Percentiles rank a stretch among this genome's conserved stretches.
Evolutionary conservation across 805 yeast genomes (phyloP).

Genomic region (Suhomyces kilbournensis): DNA sequence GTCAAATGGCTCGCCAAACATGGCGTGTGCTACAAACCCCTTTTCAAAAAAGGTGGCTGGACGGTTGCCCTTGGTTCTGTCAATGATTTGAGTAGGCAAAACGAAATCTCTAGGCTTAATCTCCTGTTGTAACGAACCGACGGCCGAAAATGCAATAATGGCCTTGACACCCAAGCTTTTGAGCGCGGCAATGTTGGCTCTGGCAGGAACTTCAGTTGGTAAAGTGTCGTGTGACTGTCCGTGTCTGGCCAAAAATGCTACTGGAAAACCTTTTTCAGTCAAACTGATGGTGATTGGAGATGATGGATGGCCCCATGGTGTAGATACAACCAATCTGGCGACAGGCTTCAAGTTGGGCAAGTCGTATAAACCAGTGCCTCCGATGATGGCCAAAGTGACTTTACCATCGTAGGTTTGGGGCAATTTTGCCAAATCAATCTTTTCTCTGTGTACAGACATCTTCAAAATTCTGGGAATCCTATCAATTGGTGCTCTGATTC

Average conservation of each 20-base stretch:
- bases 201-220: constrained; percentile 88
- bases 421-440: constrained; percentile 23
- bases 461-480: neutral
- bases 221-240: constrained; percentile 85
- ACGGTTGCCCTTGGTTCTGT: constrained; percentile 94
- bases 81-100: constrained; percentile 94
- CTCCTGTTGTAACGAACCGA: constrained; percentile 87
- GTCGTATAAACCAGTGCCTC: constrained; percentile 97
- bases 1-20: constrained; percentile 97
- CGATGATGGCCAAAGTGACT: constrained; percentile 84
- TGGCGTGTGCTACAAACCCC: constrained; percentile 96
- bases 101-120: constrained; percentile 95
- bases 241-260: constrained; percentile 94
- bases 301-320: constrained; percentile 98
- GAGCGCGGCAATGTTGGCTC: constrained; percentile 95
- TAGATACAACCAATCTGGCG: constrained; percentile 73
- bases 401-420: constrained; percentile 61
- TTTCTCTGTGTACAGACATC: constrained; percentile 39
- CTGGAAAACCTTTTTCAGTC: constrained; percentile 71
- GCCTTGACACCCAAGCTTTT: constrained; percentile 84
- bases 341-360: constrained; percentile 80
- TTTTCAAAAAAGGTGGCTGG: constrained; percentile 83
- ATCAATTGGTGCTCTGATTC: neutral
- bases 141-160: constrained; percentile 91
- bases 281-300: constrained; percentile 89